phyloP scores from a whole-genome alignment of 176 grass and related monocot species.

The Alloteropsis semialata region DNA sequence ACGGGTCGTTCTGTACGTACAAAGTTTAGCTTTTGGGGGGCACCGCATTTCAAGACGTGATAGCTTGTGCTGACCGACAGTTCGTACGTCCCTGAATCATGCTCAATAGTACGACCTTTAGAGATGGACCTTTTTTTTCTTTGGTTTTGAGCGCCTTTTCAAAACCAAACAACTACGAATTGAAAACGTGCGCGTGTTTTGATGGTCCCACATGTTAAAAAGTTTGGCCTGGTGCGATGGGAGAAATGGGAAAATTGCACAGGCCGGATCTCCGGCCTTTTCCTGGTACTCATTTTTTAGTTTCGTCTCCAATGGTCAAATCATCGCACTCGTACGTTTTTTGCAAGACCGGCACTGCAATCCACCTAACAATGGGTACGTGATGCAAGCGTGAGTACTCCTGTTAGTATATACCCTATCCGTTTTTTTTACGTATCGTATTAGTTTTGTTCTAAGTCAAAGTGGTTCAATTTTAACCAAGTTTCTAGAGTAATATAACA shows the following conservation, averaged over 20 bases:
- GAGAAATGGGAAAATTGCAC: not conserved
- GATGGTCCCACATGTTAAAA: not conserved
- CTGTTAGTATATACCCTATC: no score
- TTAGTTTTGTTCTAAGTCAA: no score
- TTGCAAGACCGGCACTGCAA: conserved; percentile 15
- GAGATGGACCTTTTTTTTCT: no score
- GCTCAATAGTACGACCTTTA: not conserved
- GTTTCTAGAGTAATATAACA: no score
- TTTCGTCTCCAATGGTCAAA: not conserved
- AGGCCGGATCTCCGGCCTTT: not conserved
- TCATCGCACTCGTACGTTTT: not conserved
- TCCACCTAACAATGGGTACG: not conserved
- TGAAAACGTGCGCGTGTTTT: not conserved
- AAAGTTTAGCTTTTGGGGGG: not conserved
- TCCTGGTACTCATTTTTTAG: not conserved
- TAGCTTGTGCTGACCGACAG: not conserved
- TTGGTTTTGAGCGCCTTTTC: not conserved
- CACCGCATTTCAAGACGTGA: not conserved
- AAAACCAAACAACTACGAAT: not conserved
- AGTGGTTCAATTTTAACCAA: no score
- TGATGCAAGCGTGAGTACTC: not conserved
- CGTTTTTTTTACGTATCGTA: no score
- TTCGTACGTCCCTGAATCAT: not conserved
- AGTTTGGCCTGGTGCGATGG: not conserved
- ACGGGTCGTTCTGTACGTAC: not conserved